A percentile compares a stretch with the other conserved stretches of the same genome.
These are phyloP conservation scores for Phlyctochytrium planicorne DNA, from an alignment of 192 early-diverging fungal genomes.

Conservation along the genomic window DNA sequence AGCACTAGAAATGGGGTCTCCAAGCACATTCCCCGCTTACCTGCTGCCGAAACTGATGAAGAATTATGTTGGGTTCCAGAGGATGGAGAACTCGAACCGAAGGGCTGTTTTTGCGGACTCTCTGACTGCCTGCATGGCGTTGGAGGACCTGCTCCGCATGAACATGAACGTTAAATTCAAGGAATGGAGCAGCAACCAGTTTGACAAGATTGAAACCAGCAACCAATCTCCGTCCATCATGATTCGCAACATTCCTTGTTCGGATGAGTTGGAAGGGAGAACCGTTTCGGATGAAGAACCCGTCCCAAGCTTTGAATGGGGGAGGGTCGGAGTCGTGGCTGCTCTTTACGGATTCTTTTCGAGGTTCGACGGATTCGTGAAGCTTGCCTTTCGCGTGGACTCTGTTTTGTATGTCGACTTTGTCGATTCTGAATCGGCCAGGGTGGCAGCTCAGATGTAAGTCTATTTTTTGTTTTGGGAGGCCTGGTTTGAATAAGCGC, in stretches of 20 bases:
- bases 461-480: neutral
- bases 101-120: neutral
- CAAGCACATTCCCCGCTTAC: neutral
- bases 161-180: neutral
- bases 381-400: neutral
- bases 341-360: neutral
- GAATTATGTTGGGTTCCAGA: neutral
- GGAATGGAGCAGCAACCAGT: neutral
- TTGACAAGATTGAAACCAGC: neutral
- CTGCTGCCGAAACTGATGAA: neutral
- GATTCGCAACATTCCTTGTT: constrained; percentile 1
- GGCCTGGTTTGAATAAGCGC: too few relatives aligned
- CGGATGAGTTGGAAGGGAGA: neutral
- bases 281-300: neutral
- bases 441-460: neutral
- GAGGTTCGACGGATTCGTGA: neutral
- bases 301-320: neutral
- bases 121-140: neutral
- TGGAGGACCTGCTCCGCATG: neutral
- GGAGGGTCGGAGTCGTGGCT: neutral
- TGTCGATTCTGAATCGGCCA: neutral
- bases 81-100: neutral
- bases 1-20: neutral
- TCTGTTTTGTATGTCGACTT: neutral
- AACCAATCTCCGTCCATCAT: neutral